Percentiles rank a stretch among this genome's conserved stretches.
Evolutionary conservation across 225 moss, liverwort and hornwort species (phyloP).

Genomic region (Pseudisothecium myosuroides): DNA sequence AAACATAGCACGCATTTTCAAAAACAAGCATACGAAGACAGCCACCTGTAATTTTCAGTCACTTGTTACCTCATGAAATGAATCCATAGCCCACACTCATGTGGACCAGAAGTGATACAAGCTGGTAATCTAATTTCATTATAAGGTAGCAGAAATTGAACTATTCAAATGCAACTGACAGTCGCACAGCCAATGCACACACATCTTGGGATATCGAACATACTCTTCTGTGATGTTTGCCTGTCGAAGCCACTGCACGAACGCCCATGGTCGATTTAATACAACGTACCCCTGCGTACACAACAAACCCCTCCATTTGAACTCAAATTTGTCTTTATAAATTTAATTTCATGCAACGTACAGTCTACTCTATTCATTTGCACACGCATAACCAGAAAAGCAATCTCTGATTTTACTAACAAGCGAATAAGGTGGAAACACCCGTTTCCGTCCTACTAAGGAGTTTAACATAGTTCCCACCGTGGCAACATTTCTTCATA

Average conservation of each 20-base stretch:
- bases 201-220: slow-evolving; percentile 2
- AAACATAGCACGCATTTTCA: background rate
- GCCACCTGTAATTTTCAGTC: background rate
- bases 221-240: slow-evolving; percentile 89
- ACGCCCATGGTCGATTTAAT: slow-evolving; percentile 93
- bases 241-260: slow-evolving; percentile 80
- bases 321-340: background rate
- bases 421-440: background rate
- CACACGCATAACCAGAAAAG: background rate
- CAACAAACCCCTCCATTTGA: background rate
- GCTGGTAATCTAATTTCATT: background rate
- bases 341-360: background rate
- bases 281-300: slow-evolving; percentile 74
- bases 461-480: background rate
- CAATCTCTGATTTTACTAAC: background rate
- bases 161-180: background rate
- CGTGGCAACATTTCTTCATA: background rate
- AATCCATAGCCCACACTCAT: background rate
- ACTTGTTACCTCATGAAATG: background rate
- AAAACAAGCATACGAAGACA: background rate
- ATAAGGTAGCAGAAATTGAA: background rate
- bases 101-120: background rate
- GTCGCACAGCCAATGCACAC: background rate
- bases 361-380: background rate
- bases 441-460: background rate